Base-by-base conservation (phyloP, 2,329 filamentous ascomycete species). In the Leptographium wingfieldii region DNA sequence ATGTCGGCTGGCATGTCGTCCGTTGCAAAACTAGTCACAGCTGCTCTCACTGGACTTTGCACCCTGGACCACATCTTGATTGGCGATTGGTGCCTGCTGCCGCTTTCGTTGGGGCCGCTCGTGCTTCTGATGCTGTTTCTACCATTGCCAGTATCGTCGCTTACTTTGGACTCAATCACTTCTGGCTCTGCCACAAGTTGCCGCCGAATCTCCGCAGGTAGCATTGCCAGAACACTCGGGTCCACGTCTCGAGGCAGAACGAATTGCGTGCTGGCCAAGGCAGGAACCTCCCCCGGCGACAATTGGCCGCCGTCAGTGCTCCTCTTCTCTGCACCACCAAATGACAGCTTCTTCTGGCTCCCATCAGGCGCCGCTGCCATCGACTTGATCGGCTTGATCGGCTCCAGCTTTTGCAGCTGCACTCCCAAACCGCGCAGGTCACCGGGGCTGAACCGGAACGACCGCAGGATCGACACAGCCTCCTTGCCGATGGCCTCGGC, bases 401-500 rank as follows among this genome's bases (percentile, higher is more conserved):
- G 84, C 66, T 96, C 91, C 4, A 99, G 79, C 70, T 91, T 96
- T 16, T 91, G 94, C 84, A 97, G 88, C 69, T 96, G 92, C 1
- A 97, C 82, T 0, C 94, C 94, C 11, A 99, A 77, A 0, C 94
- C 94, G 67, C 94, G 83, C n/a, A 99, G 78, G 69, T 99, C 94
- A 11, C 92, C 94, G 0, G 94, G 90, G 2, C 87, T 89, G 67
- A 97, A 90, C 29, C 82, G 86, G 70, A 89, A 92, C 2, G 87
- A 85, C 59, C 87, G 85, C 59, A 99, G 73, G 57, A 96, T 87
- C 0, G 86, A 85, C n/a, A 96, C 77, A 0, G 91, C 88, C 71
- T 97, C 92, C 68, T 87, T 91, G 0, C 84, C 84, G 48, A 97
- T 80, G 1, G 82, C 71, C 33, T 87, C 82, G 33, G 82, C 80